These are phyloP conservation scores for Punctularia strigosozonata DNA, from an alignment of 768 basidiomycete species.

Conservation along the genomic window DNA sequence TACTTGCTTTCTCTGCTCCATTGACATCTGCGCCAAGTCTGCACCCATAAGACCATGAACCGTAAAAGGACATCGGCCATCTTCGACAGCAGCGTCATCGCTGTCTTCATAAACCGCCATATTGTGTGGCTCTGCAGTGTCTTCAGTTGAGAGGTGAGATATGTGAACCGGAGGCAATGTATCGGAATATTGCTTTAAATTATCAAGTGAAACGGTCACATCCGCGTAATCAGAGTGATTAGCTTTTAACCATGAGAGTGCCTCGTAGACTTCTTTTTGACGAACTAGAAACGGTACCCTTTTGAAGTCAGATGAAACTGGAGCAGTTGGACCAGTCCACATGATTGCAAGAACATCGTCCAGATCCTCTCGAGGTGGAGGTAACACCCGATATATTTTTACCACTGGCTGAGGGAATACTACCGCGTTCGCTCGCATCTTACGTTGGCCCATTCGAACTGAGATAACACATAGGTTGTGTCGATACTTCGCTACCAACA, in stretches of 20 bases:
- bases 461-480: no score
- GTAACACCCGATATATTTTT: no score
- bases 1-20: constrained; percentile 8
- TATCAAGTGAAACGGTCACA: constrained; percentile 4
- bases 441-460: no score
- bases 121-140: background rate
- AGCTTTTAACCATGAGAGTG: constrained; percentile 13
- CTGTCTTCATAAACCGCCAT: constrained; percentile 13
- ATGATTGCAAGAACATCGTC: no score
- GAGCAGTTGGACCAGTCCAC: no score
- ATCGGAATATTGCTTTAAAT: constrained; percentile 4
- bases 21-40: background rate
- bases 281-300: no score
- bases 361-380: no score
- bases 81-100: background rate
- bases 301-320: no score
- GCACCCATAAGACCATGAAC: constrained; percentile 5
- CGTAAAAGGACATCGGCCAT: constrained; percentile 3
- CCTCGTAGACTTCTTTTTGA: no score
- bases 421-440: no score
- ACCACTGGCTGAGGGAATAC: no score
- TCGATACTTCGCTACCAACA: no score
- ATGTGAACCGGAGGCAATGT: constrained; percentile 3
- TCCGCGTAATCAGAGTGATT: constrained; percentile 10
- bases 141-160: constrained; percentile 1